Conservation (phyloP, 805 yeast species). For the Millerozyma acaciae region DNA sequence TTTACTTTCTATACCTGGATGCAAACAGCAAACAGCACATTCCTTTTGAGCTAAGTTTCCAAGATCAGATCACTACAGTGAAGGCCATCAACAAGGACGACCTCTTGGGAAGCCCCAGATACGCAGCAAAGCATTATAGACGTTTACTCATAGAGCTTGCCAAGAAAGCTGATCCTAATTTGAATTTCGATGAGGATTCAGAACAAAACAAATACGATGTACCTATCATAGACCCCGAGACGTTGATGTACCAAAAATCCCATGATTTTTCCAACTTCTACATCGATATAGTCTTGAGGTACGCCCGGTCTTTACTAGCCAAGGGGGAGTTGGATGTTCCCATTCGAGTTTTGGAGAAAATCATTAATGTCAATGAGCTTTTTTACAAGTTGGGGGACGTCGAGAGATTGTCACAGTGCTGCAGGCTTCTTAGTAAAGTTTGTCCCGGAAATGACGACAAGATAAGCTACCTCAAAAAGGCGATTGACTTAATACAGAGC, state of each 20-base stretch:
- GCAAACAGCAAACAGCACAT: conserved; percentile 37
- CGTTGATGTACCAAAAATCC: conserved; percentile 26
- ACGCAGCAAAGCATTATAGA: conserved; percentile 42
- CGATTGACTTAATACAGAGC: conserved; percentile 29
- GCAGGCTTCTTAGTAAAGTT: conserved; percentile 31
- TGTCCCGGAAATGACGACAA: conserved; percentile 16
- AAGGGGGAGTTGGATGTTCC: conserved; percentile 34
- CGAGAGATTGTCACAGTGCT: conserved; percentile 37
- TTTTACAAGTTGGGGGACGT: conserved; percentile 38
- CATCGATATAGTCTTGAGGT: conserved; percentile 38
- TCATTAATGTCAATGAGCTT: conserved; percentile 34
- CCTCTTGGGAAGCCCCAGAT: conserved; percentile 36
- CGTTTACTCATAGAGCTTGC: conserved; percentile 34
- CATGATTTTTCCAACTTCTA: conserved; percentile 37
- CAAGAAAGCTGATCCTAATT: conserved; percentile 19
- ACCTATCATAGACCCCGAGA: conserved; percentile 31
- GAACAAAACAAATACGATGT: conserved; percentile 25
- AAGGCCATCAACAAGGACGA: conserved; percentile 44
- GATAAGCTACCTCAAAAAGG: conserved; percentile 23
- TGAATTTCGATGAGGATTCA: conserved; percentile 23
- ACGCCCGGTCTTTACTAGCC: conserved; percentile 38
- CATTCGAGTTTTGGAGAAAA: conserved; percentile 21
- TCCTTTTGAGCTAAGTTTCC: conserved; percentile 35
- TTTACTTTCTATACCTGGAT: conserved; percentile 36
- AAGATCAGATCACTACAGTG: conserved; percentile 33